Base-by-base conservation (phyloP, 192 early-diverging fungal species). In the Lunasporangiospora selenospora region DNA sequence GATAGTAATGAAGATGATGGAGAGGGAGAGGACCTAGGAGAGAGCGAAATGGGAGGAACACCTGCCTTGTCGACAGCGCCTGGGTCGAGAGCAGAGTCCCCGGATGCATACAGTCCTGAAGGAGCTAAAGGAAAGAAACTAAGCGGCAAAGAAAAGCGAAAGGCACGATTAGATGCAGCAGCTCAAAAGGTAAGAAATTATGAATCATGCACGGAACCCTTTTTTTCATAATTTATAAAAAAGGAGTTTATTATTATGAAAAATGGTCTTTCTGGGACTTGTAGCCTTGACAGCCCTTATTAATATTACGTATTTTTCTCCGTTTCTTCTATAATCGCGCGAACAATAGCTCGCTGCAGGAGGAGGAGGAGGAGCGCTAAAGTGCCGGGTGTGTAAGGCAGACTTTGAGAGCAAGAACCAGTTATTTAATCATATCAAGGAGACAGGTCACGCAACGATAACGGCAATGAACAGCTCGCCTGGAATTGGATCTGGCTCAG, bases 401-500 rank as follows among this genome's bases (percentile, higher is more conserved):
- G 69, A 51, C n/a, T 98, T 95, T 77, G 51, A 80, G 10, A 83
- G 90, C 21, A 87, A 92, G 45, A 97, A 92, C 65, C 87, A 90
- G 65, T 78, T 98, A 1, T 98, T 98, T 78, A 77, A 84, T 2
- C 96, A 98, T 64, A 92, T 98, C 32, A 88, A 91, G 40, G 80
- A 81, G 21, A 92, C 90, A 13, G 93, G 94, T 13, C 96, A 98
- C 76, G 94, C 96, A 4, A 63, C 84, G 46, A 87, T 89, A 15
- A 26, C 51, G 3, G 50, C 53, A 4, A 23, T 2, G 9, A 48
- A 26, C 27, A 38, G 29, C 18, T 1, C 18, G 31, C 11, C 24
- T 23, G 39, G 24, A 30, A 53, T 18, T 4, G 39, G 29, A 52
- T 15, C 11, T 26, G 38, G 51, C 42, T 21, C 51, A 18, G 10